Evolutionary conservation across 768 basidiomycete genomes (phyloP).

Genomic region (Tubosaeta brunneosetosa): DNA sequence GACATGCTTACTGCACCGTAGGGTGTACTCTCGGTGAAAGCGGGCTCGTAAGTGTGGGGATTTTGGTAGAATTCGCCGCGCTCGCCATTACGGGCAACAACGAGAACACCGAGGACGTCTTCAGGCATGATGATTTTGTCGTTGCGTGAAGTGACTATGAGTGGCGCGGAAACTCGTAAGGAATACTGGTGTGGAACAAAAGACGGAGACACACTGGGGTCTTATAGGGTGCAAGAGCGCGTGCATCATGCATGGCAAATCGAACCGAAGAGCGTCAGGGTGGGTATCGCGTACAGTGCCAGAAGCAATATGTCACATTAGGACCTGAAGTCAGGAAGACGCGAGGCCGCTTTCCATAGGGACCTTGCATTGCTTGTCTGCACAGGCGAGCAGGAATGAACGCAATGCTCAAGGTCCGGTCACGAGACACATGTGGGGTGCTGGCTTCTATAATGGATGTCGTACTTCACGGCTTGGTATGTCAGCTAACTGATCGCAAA

Average conservation of each 20-base stretch:
- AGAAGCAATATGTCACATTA: constrained; percentile 21
- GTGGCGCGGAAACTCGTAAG: constrained; percentile 13
- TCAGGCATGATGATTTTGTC: constrained; percentile 24
- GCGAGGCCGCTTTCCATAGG: constrained; percentile 30
- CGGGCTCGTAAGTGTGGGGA: constrained; percentile 59
- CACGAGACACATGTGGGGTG: constrained; percentile 9
- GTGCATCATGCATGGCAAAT: constrained; percentile 26
- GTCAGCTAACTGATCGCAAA: constrained; percentile 5
- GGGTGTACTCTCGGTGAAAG: constrained; percentile 66
- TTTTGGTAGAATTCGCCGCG: constrained; percentile 66
- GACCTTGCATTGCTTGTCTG: constrained; percentile 23
- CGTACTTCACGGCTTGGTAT: background rate
- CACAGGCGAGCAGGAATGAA: constrained; percentile 31
- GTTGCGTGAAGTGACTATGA: constrained; percentile 14
- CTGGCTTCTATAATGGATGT: constrained; percentile 15
- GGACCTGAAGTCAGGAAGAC: constrained; percentile 26
- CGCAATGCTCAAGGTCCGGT: constrained; percentile 17
- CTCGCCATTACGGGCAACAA: constrained; percentile 78
- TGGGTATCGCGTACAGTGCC: constrained; percentile 12
- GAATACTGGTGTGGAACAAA: constrained; percentile 13
- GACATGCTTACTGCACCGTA: constrained; percentile 57
- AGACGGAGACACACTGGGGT: constrained; percentile 6
- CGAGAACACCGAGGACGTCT: constrained; percentile 69
- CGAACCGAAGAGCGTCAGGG: constrained; percentile 24
- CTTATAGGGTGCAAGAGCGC: constrained; percentile 26